Conservation (phyloP, 2,329 filamentous ascomycete genomes). For the Metarhizium robertsii region DNA sequence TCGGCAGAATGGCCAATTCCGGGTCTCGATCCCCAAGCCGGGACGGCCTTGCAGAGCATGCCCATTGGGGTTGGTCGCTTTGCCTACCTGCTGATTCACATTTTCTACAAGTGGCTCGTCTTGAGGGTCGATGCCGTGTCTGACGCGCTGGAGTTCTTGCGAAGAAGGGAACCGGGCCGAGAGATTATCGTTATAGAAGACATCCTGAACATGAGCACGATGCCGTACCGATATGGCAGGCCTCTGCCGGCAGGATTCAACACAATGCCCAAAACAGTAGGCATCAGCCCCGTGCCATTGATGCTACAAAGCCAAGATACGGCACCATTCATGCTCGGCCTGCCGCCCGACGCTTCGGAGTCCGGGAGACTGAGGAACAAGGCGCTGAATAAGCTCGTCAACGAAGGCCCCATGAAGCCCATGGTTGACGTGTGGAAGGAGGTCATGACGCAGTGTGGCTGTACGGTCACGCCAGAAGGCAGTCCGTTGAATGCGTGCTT, state of each 20-base stretch:
- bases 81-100: conserved; percentile 1
- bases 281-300: conserved; percentile 21
- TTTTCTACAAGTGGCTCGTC: conserved; percentile 6
- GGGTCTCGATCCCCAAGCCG: background rate
- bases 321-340: conserved; percentile 18
- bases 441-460: conserved; percentile 2
- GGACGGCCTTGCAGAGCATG: conserved; percentile 1
- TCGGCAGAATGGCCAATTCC: conserved; percentile 1
- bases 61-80: conserved; percentile 8
- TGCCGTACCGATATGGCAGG: conserved; percentile 18
- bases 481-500: conserved; percentile 4
- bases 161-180: conserved; percentile 15
- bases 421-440: conserved; percentile 5
- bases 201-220: conserved; percentile 16
- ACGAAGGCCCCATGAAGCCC: conserved; percentile 7
- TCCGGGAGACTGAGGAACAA: conserved; percentile 20
- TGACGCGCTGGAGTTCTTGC: conserved; percentile 12
- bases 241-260: conserved; percentile 16
- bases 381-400: conserved; percentile 7
- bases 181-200: conserved; percentile 25
- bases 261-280: conserved; percentile 17
- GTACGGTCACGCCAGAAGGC: conserved; percentile 1
- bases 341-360: conserved; percentile 19
- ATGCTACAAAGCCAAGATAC: conserved; percentile 21
- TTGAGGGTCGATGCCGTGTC: background rate